Conservation (phyloP, 345 rosid species). For the Ceriops decandra region DNA sequence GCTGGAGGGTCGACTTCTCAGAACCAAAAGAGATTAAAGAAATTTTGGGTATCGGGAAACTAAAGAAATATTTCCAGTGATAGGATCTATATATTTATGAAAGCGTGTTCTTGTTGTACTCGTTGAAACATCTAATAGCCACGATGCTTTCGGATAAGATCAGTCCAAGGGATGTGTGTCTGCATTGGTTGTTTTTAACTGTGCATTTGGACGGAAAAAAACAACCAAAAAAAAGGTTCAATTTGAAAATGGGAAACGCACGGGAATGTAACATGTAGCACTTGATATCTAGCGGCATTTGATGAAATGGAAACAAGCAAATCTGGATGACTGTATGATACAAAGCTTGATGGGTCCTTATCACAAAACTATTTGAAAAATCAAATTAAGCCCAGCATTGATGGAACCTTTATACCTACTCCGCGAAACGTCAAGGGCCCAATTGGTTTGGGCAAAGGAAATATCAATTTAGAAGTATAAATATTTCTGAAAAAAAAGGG, state of each 20-base stretch:
- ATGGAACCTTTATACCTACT: not conserved
- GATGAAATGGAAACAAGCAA: too few species aligned
- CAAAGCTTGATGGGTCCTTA: not conserved
- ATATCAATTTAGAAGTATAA: too few species aligned
- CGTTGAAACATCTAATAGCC: not conserved
- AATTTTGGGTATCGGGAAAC: too few species aligned
- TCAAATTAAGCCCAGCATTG: not conserved
- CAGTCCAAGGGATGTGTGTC: not conserved
- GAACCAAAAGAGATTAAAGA: too few species aligned
- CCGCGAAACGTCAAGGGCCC: not conserved
- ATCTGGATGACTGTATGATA: not conserved
- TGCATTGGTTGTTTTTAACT: not conserved
- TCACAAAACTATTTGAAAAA: not conserved
- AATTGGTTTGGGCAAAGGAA: too few species aligned
- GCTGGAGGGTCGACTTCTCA: too few species aligned
- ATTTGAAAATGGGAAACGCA: not conserved
- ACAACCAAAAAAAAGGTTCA: constrained; percentile 19
- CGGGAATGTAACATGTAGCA: constrained; percentile 1
- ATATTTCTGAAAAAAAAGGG: too few species aligned
- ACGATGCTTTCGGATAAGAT: not conserved
- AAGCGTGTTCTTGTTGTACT: too few species aligned
- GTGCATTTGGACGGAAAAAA: not conserved
- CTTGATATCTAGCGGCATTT: not conserved
- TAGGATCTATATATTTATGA: too few species aligned
- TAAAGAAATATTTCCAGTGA: too few species aligned